Evolutionary conservation across 2,329 filamentous ascomycete species (phyloP).

Genomic region (Neurospora sp.): DNA sequence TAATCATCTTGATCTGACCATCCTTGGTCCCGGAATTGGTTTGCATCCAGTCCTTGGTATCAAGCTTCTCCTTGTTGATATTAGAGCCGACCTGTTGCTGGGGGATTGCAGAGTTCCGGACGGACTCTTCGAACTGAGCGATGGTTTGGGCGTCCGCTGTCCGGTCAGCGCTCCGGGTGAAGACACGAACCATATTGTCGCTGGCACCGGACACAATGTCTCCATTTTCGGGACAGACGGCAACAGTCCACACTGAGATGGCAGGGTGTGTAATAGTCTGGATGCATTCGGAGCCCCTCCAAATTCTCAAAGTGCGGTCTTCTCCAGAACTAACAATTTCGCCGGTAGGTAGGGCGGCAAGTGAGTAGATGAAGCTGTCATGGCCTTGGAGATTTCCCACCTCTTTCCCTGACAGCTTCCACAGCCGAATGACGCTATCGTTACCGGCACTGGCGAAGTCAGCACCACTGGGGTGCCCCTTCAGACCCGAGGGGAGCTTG

Average conservation of each 20-base stretch:
- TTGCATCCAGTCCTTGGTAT: slow-evolving; percentile 77
- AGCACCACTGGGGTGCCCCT: slow-evolving; percentile 66
- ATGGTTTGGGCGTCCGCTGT: slow-evolving; percentile 60
- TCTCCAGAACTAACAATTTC: slow-evolving; percentile 88
- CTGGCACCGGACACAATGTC: slow-evolving; percentile 93
- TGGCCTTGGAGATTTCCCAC: slow-evolving; percentile 76
- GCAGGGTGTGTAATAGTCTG: slow-evolving; percentile 97
- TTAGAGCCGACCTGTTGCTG: slow-evolving; percentile 66
- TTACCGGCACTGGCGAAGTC: slow-evolving; percentile 95
- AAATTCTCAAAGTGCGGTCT: slow-evolving; percentile 86
- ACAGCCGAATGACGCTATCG: slow-evolving; percentile 79
- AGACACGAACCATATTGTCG: slow-evolving; percentile 76
- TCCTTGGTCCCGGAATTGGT: slow-evolving; percentile 86
- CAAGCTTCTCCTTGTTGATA: slow-evolving; percentile 86
- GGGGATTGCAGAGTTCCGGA: slow-evolving; percentile 77
- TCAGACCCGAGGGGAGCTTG: slow-evolving; percentile 49
- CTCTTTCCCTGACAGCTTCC: slow-evolving; percentile 70
- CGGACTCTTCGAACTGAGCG: slow-evolving; percentile 68
- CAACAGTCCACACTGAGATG: slow-evolving; percentile 91
- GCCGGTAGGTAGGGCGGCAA: slow-evolving; percentile 68
- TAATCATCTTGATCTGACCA: slow-evolving; percentile 89
- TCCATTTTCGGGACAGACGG: slow-evolving; percentile 70
- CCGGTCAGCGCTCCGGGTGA: slow-evolving; percentile 62
- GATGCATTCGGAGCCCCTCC: slow-evolving; percentile 72
- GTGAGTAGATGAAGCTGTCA: slow-evolving; percentile 87